Evolutionary conservation across 352 stramenopile species (phyloP), one percentile per base, ranked within the genome.

Genomic region (Halophytophthora polymorphica): DNA sequence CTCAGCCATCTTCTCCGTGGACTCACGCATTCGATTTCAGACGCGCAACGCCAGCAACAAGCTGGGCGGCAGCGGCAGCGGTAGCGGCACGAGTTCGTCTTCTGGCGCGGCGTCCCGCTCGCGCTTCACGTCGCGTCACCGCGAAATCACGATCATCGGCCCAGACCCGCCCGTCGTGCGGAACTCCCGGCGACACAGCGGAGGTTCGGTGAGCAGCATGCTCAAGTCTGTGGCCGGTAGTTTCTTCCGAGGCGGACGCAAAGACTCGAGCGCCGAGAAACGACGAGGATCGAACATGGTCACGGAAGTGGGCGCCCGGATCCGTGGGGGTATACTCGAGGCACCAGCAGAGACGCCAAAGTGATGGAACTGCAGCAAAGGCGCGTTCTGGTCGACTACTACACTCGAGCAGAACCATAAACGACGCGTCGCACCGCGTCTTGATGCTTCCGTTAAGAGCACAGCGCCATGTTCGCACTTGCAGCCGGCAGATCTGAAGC

Each of bases 1-100:
- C 43, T 81, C 75, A 13, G 61, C 61, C 22, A 86, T 86, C 68
- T 88, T 88, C 50, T 86, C 80, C 0, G 66, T 85, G 28, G 77
- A 90, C 50, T 45, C 49, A 13, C 66, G 75, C 21, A 61, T 70
- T 40, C 69, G 71, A 2, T 79, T 74, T 50, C 56, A 63, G 19
- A 66, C 71, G 5, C 39, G 74, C 35, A 65, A 66, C 31, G 64
- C 68, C 23, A 69, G 59, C 37, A 70, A 61, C 4, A 61, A 54
- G n/a, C 61, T 72, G 19, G 72, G 58, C 22, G 31, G 69, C 15
- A 68, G 70, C 23, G 63, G 69, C 34, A 52, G 50, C 33, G n/a
- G n/a, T n/a, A n/a, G n/a, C n/a, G n/a, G n/a, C n/a, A n/a, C n/a
- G n/a, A 71, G 65, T 5, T 86, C 79, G 2, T 83, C 69, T 21